Conservation (phyloP, 257 asterid species). For the Fraxinus quadrangulata region DNA sequence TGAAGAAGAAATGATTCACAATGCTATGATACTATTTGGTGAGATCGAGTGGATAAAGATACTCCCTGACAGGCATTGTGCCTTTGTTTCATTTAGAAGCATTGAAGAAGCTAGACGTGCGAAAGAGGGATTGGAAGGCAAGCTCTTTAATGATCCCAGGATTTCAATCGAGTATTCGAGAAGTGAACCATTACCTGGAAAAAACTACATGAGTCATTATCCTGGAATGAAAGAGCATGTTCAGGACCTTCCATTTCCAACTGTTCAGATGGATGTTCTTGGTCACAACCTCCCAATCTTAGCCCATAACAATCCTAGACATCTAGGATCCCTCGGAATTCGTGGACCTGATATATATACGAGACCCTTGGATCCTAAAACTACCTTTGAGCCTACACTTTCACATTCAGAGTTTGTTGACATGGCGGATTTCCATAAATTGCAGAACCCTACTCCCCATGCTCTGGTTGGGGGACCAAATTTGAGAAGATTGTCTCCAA, state of each 20-base stretch:
- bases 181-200: slow-evolving; percentile 52
- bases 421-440: slow-evolving; percentile 41
- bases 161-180: slow-evolving; percentile 71
- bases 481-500: slow-evolving; percentile 82
- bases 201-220: slow-evolving; percentile 37
- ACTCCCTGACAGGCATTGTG: slow-evolving; percentile 64
- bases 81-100: slow-evolving; percentile 92
- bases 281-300: slow-evolving; percentile 59
- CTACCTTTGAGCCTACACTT: slow-evolving; percentile 49
- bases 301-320: slow-evolving; percentile 50
- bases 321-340: slow-evolving; percentile 47
- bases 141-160: slow-evolving; percentile 85
- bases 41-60: slow-evolving; percentile 90
- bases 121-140: slow-evolving; percentile 91
- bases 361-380: slow-evolving; percentile 63
- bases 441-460: slow-evolving; percentile 53
- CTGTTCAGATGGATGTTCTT: slow-evolving; percentile 64
- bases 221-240: slow-evolving; percentile 60
- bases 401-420: slow-evolving; percentile 52
- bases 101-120: slow-evolving; percentile 94
- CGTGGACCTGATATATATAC: slow-evolving; percentile 56
- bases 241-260: slow-evolving; percentile 54
- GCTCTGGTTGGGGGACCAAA: slow-evolving; percentile 57
- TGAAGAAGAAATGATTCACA: slow-evolving; percentile 94
- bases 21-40: slow-evolving; percentile 92